These are phyloP conservation scores for Melocanna baccifera DNA, from an alignment of 176 grass and related monocot species.

Conservation along the genomic window DNA sequence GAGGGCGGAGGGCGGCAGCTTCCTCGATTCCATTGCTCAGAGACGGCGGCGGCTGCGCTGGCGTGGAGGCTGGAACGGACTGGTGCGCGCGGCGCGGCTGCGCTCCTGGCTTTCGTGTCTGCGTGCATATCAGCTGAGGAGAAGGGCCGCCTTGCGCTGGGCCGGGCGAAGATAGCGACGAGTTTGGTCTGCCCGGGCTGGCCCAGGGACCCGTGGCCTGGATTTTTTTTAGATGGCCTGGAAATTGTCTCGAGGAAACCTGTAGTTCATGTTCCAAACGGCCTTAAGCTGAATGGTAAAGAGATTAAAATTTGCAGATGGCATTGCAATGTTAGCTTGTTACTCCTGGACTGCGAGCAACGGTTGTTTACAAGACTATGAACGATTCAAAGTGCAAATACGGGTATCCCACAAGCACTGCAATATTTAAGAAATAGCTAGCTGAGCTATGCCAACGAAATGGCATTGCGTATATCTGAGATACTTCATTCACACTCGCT, in stretches of 20 bases:
- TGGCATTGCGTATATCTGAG: not conserved
- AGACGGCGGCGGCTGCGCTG: not conserved
- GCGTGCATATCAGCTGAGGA: too few relatives aligned
- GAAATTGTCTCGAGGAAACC: not conserved
- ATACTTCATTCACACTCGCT: not conserved
- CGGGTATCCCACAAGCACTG: not conserved
- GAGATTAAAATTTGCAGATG: not conserved
- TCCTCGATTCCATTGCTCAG: conserved; percentile 36
- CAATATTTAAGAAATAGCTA: not conserved
- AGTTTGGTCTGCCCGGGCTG: not conserved
- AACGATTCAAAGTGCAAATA: too few relatives aligned
- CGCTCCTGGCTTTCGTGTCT: not conserved
- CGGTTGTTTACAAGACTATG: not conserved
- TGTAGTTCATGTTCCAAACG: not conserved
- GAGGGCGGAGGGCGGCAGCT: conserved; percentile 23
- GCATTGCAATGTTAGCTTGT: not conserved
- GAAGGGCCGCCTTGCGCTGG: not conserved
- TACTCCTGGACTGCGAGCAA: not conserved
- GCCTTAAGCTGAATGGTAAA: not conserved
- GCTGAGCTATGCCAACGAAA: too few relatives aligned
- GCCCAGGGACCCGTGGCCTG: not conserved
- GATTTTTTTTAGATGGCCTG: not conserved
- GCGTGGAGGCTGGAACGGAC: not conserved
- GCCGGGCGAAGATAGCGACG: not conserved
- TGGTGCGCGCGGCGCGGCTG: not conserved